phyloP scores from a whole-genome alignment of 23 red algal genomes.

The Gracilaria gracilis region DNA sequence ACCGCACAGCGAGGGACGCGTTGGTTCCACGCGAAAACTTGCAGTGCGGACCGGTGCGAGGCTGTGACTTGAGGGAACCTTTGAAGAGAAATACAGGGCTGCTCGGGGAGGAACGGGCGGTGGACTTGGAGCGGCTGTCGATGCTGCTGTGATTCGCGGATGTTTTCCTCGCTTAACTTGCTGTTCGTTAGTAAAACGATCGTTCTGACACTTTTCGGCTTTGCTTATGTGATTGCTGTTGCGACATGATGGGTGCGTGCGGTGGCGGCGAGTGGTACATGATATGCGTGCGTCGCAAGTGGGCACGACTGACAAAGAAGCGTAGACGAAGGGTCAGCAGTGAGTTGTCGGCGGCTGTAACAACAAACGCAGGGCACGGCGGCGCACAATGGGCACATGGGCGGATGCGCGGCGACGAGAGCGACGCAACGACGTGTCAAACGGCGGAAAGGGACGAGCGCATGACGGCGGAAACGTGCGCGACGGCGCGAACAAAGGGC shows the following conservation, averaged over 20 bases:
- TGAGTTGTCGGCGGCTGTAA: too few relatives aligned
- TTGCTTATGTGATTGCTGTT: neutral
- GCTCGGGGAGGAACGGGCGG: conserved; percentile 42
- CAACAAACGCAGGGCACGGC: too few relatives aligned
- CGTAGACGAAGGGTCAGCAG: too few relatives aligned
- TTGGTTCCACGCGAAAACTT: conserved; percentile 26
- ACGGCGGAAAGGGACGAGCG: too few relatives aligned
- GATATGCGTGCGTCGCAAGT: too few relatives aligned
- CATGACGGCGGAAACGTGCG: too few relatives aligned
- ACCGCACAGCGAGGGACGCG: conserved; percentile 3
- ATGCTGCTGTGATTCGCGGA: conserved; percentile 48
- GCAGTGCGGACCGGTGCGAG: conserved; percentile 49
- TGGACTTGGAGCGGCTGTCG: conserved; percentile 72
- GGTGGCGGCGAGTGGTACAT: neutral
- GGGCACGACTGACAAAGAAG: too few relatives aligned
- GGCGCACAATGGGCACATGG: too few relatives aligned
- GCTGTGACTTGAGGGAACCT: conserved; percentile 49
- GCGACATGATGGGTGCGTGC: neutral
- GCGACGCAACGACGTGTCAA: too few relatives aligned
- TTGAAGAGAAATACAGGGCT: conserved; percentile 14
- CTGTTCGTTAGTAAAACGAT: conserved; percentile 18
- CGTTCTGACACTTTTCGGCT: neutral
- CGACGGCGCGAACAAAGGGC: too few relatives aligned
- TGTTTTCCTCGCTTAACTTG: conserved; percentile 21
- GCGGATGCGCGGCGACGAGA: too few relatives aligned